Percentiles rank a stretch among this genome's conserved stretches.
Conservation (phyloP, 257 asterid species). For the Nicotiana obtusifolia region DNA sequence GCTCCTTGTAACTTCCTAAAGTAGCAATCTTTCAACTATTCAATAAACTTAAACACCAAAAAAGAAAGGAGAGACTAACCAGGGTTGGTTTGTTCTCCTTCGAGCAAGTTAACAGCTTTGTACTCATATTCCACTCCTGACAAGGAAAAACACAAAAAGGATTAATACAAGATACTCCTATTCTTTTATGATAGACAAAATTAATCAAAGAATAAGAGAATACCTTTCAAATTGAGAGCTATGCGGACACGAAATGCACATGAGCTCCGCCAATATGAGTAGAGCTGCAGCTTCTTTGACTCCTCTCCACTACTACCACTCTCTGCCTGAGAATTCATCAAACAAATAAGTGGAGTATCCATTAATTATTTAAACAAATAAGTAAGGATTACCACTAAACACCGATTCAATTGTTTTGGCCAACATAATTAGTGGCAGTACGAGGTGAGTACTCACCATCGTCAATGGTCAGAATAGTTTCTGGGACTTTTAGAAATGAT, state of each 20-base stretch:
- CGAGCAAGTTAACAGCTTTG: constrained; percentile 60
- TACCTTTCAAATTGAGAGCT: constrained; percentile 76
- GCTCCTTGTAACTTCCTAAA: neutral
- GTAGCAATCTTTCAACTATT: neutral
- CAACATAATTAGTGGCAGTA: neutral
- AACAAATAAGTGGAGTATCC: neutral
- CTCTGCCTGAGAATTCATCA: neutral
- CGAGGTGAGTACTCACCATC: neutral
- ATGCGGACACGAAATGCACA: constrained; percentile 77
- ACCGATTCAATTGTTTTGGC: neutral
- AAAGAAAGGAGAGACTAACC: constrained; percentile 30
- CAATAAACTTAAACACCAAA: neutral
- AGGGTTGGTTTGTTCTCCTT: constrained; percentile 65
- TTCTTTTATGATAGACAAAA: neutral
- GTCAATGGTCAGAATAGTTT: neutral
- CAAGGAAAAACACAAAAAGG: neutral
- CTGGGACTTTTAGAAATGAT: neutral
- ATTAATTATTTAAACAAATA: neutral
- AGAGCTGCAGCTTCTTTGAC: constrained; percentile 59
- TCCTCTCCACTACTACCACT: constrained; percentile 12
- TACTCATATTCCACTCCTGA: constrained; percentile 73
- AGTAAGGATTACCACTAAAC: neutral
- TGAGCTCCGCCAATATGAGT: constrained; percentile 75
- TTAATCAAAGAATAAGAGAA: neutral
- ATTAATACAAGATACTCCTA: neutral